phyloP scores from a whole-genome alignment of 345 rosid genomes.

The Bretschneidera sinensis region DNA sequence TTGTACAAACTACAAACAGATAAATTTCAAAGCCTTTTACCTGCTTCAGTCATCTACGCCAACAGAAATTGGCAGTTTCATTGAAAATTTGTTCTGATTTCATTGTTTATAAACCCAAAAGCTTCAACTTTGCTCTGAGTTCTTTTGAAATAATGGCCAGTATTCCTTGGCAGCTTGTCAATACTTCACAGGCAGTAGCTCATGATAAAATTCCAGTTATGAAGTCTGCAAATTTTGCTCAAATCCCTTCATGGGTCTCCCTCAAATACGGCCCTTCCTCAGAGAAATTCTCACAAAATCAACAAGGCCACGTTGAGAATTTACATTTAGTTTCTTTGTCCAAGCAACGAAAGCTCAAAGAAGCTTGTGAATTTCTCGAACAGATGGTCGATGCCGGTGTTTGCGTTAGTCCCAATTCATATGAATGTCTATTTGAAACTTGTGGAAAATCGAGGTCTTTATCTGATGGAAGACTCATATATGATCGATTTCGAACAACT shows the following conservation, averaged over 20 bases:
- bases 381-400: slow-evolving; percentile 52
- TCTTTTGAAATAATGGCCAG: slow-evolving; percentile 13
- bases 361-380: slow-evolving; percentile 51
- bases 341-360: slow-evolving; percentile 51
- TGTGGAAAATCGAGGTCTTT: slow-evolving; percentile 40
- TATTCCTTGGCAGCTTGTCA: slow-evolving; percentile 17
- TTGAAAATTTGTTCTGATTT: too few species aligned
- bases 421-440: slow-evolving; percentile 39
- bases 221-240: slow-evolving; percentile 37
- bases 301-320: slow-evolving; percentile 50
- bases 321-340: slow-evolving; percentile 50
- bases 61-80: too few species aligned
- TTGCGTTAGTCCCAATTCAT: slow-evolving; percentile 34
- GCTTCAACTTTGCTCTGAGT: not conserved
- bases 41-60: too few species aligned
- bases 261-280: slow-evolving; percentile 35
- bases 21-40: too few species aligned
- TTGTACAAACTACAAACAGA: too few species aligned
- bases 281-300: slow-evolving; percentile 18
- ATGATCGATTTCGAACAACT: slow-evolving; percentile 26
- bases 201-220: slow-evolving; percentile 12
- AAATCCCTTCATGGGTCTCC: slow-evolving; percentile 57
- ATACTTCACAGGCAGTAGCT: slow-evolving; percentile 11
- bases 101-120: slow-evolving; percentile 9
- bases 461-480: slow-evolving; percentile 45